A percentile compares a stretch with the other conserved stretches of the same genome.
These are phyloP conservation scores for Plasmopara muralis DNA, from an alignment of 352 stramenopile genomes.

Conservation along the genomic window DNA sequence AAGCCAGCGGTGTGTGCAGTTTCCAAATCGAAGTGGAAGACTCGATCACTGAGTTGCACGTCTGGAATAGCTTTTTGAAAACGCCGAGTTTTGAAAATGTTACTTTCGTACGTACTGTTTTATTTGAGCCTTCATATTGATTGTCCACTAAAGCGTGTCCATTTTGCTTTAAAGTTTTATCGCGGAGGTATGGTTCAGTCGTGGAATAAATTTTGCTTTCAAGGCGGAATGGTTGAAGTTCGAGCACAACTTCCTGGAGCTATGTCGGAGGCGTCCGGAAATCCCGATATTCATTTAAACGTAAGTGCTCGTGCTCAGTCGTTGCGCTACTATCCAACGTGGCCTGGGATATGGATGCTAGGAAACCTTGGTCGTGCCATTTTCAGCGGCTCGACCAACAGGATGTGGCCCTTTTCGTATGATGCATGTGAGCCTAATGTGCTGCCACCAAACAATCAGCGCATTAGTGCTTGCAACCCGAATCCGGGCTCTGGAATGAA, in stretches of 20 bases:
- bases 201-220: conserved; percentile 93
- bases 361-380: conserved; percentile 91
- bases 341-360: conserved; percentile 92
- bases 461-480: conserved; percentile 78
- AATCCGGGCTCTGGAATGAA: conserved; percentile 87
- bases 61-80: conserved; percentile 42
- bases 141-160: background rate
- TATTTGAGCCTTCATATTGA: background rate
- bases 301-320: conserved; percentile 25
- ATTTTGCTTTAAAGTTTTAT: conserved; percentile 27
- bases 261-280: conserved; percentile 29
- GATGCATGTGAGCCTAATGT: conserved; percentile 65
- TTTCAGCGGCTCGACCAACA: conserved; percentile 87
- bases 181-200: conserved; percentile 85
- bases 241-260: conserved; percentile 71
- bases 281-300: conserved; percentile 35
- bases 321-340: conserved; percentile 53
- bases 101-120: conserved; percentile 28
- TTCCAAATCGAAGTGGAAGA: conserved; percentile 41
- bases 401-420: conserved; percentile 93
- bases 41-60: conserved; percentile 17
- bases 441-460: conserved; percentile 32
- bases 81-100: conserved; percentile 31
- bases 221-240: conserved; percentile 85
- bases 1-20: conserved; percentile 16